These are phyloP conservation scores for Suillus ampliporus DNA, from an alignment of 768 basidiomycete species.

Conservation along the genomic window DNA sequence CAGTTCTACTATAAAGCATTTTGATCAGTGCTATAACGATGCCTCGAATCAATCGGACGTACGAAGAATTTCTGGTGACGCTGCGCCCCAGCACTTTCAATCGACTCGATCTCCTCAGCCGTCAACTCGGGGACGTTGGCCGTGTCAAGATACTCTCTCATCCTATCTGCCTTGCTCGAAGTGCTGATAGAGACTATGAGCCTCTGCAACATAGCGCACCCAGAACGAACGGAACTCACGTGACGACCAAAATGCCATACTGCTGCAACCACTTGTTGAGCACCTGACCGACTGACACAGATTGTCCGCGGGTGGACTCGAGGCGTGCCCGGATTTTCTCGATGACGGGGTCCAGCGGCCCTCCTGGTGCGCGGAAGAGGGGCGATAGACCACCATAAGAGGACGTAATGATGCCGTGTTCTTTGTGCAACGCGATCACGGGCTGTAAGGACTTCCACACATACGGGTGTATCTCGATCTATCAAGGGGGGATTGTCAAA, in stretches of 20 bases:
- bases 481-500: background rate
- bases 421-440: conserved; percentile 24
- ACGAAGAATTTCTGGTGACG: conserved; percentile 17
- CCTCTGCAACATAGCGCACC: background rate
- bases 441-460: conserved; percentile 35
- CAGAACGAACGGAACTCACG: background rate
- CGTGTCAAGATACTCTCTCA: conserved; percentile 26
- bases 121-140: conserved; percentile 29
- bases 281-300: conserved; percentile 24
- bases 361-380: conserved; percentile 32
- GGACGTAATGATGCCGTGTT: conserved; percentile 30
- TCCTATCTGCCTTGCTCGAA: conserved; percentile 23
- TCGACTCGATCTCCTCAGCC: conserved; percentile 23
- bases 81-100: conserved; percentile 25
- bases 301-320: conserved; percentile 15
- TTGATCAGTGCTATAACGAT: background rate
- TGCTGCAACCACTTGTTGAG: conserved; percentile 23
- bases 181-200: conserved; percentile 20
- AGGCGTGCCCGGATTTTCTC: conserved; percentile 25
- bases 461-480: conserved; percentile 49
- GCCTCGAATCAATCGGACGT: background rate
- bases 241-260: conserved; percentile 1
- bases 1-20: background rate
- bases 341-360: conserved; percentile 40
- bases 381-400: conserved; percentile 41